Percentiles rank a stretch among this genome's conserved stretches.
Conservation (phyloP, 768 basidiomycete genomes). For the Xerocomus potaroensis region DNA sequence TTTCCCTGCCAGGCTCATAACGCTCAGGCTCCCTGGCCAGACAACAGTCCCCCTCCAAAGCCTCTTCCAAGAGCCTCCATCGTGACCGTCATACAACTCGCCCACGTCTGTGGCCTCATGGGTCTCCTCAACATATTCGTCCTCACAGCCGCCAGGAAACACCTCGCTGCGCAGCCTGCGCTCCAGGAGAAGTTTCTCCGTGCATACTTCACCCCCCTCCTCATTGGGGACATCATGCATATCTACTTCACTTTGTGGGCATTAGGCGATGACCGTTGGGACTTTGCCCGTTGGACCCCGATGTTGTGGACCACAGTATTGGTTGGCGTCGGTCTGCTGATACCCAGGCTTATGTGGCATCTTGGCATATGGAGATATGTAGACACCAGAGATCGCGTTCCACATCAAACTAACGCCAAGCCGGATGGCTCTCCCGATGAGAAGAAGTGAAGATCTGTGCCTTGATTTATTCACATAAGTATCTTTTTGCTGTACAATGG, state of each 20-base stretch:
- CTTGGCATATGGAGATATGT: constrained; percentile 72
- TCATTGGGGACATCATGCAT: constrained; percentile 66
- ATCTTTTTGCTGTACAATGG: too few relatives aligned
- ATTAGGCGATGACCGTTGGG: constrained; percentile 66
- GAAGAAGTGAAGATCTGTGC: constrained; percentile 19
- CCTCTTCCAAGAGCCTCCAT: constrained; percentile 56
- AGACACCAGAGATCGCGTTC: constrained; percentile 51
- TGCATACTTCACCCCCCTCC: constrained; percentile 61
- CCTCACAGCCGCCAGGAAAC: constrained; percentile 54
- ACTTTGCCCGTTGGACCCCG: constrained; percentile 56
- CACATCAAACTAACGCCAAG: not conserved
- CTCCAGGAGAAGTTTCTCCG: constrained; percentile 70
- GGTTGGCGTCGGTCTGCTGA: constrained; percentile 58
- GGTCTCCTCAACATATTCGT: constrained; percentile 68
- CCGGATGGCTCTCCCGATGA: constrained; percentile 1
- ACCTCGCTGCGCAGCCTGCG: constrained; percentile 54
- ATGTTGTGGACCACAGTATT: constrained; percentile 67
- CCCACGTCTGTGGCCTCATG: constrained; percentile 71
- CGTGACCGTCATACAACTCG: constrained; percentile 71
- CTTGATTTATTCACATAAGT: constrained; percentile 16
- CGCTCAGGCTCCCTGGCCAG: constrained; percentile 70
- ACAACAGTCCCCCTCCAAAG: constrained; percentile 41
- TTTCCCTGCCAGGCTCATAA: constrained; percentile 64
- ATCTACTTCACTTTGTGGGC: constrained; percentile 70
- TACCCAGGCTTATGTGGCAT: constrained; percentile 72